phyloP scores from a whole-genome alignment of 306 rosid genomes.

The Hylodesmum podocarpum region DNA sequence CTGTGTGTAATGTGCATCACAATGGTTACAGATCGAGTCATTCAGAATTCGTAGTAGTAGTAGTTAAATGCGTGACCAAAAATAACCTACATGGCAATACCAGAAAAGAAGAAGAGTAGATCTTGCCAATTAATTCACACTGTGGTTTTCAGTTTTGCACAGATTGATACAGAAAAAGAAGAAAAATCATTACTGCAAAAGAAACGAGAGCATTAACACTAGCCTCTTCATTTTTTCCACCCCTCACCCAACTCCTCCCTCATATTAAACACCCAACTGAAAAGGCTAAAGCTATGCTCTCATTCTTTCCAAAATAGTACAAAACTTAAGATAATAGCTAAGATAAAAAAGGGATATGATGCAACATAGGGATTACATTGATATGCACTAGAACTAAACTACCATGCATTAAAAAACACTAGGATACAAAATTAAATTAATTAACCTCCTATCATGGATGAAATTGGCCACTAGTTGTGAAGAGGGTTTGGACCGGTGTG shows the following conservation, averaged over 20 bases:
- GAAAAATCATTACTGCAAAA: conserved; percentile 35
- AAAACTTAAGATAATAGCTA: conserved; percentile 1
- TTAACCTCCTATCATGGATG: conserved; percentile 24
- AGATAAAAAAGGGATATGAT: not conserved
- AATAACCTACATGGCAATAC: not conserved
- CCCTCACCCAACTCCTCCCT: conserved; percentile 4
- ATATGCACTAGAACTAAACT: not conserved
- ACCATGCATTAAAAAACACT: conserved; percentile 18
- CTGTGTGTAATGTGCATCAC: conserved; percentile 3
- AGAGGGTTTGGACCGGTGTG: conserved; percentile 98
- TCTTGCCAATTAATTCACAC: conserved; percentile 35
- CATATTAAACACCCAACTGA: conserved; percentile 36
- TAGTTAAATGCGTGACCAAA: conserved; percentile 8
- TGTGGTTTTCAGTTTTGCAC: conserved; percentile 27
- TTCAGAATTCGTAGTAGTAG: not conserved
- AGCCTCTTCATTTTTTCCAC: conserved; percentile 43
- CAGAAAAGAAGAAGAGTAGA: not conserved
- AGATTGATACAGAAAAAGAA: conserved; percentile 17
- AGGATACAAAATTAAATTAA: conserved; percentile 16
- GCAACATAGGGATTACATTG: conserved; percentile 26
- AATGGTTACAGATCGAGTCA: conserved; percentile 18
- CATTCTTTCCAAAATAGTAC: conserved; percentile 45
- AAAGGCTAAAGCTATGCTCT: conserved; percentile 81
- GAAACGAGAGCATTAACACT: conserved; percentile 68
- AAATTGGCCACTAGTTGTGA: conserved; percentile 58